A percentile compares a stretch with the other conserved stretches of the same genome.
These are phyloP conservation scores for Neopestalotiopsis clavispora DNA, from an alignment of 2,329 filamentous ascomycete species.

Conservation along the genomic window DNA sequence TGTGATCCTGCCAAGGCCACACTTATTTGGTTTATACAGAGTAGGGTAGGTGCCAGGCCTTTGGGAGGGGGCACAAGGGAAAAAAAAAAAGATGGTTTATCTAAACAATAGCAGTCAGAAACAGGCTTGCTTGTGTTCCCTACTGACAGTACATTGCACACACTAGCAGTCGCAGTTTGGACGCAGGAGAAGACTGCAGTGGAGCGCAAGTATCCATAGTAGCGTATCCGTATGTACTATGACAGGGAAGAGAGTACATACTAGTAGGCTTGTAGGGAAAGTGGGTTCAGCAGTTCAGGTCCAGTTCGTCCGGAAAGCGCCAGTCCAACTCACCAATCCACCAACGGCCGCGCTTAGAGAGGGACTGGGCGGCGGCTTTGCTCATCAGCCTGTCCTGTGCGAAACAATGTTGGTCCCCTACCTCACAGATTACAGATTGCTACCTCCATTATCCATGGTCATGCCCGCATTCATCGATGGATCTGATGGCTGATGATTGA, in stretches of 20 bases:
- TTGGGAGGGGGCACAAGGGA: too few relatives aligned
- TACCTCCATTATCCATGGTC: background rate
- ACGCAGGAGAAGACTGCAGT: background rate
- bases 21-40: background rate
- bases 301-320: background rate
- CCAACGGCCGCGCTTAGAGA: background rate
- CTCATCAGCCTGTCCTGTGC: background rate
- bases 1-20: constrained; percentile 8
- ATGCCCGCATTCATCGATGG: background rate
- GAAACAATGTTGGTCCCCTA: background rate
- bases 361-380: too few relatives aligned
- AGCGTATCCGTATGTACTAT: too few relatives aligned
- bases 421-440: background rate
- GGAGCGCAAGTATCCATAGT: background rate
- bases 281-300: background rate
- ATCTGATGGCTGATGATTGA: too few relatives aligned
- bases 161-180: background rate
- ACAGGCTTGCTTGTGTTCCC: background rate
- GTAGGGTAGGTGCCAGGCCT: background rate
- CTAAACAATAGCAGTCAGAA: background rate
- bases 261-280: too few relatives aligned
- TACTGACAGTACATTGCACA: background rate
- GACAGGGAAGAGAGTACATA: too few relatives aligned
- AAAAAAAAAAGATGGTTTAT: background rate
- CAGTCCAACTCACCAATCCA: background rate